These are phyloP conservation scores for Penicillium argentinense DNA, from an alignment of 495 filamentous ascomycete genomes.

Conservation along the genomic window DNA sequence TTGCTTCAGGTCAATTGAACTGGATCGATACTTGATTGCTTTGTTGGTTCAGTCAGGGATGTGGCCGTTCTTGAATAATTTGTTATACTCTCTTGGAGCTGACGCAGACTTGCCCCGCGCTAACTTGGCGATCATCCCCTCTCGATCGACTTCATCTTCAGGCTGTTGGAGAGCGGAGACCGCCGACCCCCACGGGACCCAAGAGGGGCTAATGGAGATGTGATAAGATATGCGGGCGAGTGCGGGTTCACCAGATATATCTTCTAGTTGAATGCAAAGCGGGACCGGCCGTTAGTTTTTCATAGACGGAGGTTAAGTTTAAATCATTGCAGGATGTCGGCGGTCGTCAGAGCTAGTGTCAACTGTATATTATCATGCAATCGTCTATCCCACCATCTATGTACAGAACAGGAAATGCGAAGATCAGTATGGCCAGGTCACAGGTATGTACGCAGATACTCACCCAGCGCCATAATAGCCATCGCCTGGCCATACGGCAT, in stretches of 20 bases:
- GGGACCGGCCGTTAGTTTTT: too few species aligned
- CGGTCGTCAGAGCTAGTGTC: neutral
- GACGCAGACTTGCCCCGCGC: too few species aligned
- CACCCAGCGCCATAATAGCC: constrained; percentile 70
- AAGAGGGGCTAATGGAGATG: neutral
- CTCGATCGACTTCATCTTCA: neutral
- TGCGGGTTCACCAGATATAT: too few species aligned
- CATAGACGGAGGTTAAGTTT: neutral
- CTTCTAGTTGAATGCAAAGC: too few species aligned
- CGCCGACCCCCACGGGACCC: neutral
- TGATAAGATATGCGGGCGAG: constrained; percentile 1
- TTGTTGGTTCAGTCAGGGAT: too few species aligned
- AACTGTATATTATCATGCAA: neutral
- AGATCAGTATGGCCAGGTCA: constrained; percentile 12
- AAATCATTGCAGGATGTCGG: neutral
- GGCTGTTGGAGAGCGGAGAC: neutral
- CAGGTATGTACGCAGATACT: constrained; percentile 57
- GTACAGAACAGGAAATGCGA: neutral
- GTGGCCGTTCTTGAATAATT: too few species aligned
- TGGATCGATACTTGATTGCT: too few species aligned
- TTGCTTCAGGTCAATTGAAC: neutral
- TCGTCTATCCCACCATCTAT: constrained; percentile 6
- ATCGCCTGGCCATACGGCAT: constrained; percentile 82
- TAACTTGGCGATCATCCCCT: too few species aligned
- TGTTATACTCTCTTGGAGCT: too few species aligned